phyloP scores from a whole-genome alignment of 2,329 filamentous ascomycete genomes.

The Fusarium devonianum region DNA sequence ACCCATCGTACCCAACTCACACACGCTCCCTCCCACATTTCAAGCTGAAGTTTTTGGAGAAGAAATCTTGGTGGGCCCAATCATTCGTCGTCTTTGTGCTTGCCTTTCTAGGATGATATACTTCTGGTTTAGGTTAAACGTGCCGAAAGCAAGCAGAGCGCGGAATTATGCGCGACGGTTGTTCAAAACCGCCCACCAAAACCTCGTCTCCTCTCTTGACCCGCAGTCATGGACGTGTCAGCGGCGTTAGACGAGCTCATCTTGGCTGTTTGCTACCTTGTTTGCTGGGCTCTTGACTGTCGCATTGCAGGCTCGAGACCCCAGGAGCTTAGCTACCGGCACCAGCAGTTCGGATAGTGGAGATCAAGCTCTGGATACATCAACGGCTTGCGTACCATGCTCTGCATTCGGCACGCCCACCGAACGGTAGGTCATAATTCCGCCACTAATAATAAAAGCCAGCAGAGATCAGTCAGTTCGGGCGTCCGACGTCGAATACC shows the following conservation, averaged over 20 bases:
- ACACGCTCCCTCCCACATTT: not conserved
- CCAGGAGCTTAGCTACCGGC: too few species aligned
- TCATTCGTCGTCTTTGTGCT: too few species aligned
- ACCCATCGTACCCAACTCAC: too few species aligned
- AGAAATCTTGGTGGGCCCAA: too few species aligned
- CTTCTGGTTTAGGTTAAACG: not conserved
- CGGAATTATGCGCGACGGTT: conserved; percentile 12
- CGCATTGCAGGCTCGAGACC: too few species aligned
- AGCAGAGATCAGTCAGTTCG: not conserved
- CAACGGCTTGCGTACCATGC: too few species aligned
- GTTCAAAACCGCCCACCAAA: not conserved
- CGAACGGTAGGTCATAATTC: not conserved
- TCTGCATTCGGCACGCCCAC: conserved; percentile 1
- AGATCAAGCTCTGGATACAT: too few species aligned
- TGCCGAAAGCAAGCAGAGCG: not conserved
- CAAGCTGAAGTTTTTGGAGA: not conserved
- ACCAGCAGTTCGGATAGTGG: too few species aligned
- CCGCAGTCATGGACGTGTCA: conserved; percentile 28
- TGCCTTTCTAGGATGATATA: not conserved
- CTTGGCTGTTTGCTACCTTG: conserved; percentile 8
- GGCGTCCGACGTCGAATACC: too few species aligned
- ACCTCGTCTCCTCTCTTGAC: not conserved
- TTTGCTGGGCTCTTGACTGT: too few species aligned
- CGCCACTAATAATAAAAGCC: too few species aligned
- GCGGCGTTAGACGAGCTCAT: conserved; percentile 20